Conservation (phyloP, 768 basidiomycete genomes). For the Gymnopilus dilepis region DNA sequence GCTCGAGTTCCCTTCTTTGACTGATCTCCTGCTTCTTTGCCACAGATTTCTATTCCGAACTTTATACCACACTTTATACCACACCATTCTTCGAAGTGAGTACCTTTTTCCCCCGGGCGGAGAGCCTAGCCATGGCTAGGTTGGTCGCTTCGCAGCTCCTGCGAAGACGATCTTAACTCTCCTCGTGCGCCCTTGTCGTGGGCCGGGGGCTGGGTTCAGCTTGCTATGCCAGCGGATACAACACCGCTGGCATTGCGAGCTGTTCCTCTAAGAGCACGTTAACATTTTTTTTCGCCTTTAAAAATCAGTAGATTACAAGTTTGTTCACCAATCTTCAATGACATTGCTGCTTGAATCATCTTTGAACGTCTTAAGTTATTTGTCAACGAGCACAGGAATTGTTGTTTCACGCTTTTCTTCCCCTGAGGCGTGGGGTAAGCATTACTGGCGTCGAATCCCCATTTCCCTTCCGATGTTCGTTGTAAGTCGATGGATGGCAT, state of each 20-base stretch:
- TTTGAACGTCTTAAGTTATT: too few relatives aligned
- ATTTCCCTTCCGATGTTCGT: too few relatives aligned
- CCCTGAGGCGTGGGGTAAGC: too few relatives aligned
- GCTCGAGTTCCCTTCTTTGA: too few relatives aligned
- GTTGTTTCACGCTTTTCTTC: too few relatives aligned
- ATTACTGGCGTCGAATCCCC: too few relatives aligned
- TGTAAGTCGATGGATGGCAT: too few relatives aligned
- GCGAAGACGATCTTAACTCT: conserved; percentile 8
- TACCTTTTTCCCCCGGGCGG: conserved; percentile 12
- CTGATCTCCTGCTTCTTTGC: background rate
- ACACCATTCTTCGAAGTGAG: background rate
- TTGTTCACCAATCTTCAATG: too few relatives aligned
- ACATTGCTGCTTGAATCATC: too few relatives aligned
- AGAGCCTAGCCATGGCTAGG: conserved; percentile 5
- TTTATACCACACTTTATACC: background rate
- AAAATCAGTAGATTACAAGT: background rate
- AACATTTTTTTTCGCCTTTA: background rate
- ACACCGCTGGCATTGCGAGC: background rate
- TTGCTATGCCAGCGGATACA: background rate
- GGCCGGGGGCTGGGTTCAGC: conserved; percentile 5
- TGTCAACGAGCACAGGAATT: too few relatives aligned
- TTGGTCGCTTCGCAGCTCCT: background rate
- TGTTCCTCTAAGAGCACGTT: background rate
- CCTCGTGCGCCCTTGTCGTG: conserved; percentile 24
- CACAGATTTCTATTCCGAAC: background rate